Base-by-base conservation (phyloP, 1,284 basidiomycete species). In the Moniliella sp. region DNA sequence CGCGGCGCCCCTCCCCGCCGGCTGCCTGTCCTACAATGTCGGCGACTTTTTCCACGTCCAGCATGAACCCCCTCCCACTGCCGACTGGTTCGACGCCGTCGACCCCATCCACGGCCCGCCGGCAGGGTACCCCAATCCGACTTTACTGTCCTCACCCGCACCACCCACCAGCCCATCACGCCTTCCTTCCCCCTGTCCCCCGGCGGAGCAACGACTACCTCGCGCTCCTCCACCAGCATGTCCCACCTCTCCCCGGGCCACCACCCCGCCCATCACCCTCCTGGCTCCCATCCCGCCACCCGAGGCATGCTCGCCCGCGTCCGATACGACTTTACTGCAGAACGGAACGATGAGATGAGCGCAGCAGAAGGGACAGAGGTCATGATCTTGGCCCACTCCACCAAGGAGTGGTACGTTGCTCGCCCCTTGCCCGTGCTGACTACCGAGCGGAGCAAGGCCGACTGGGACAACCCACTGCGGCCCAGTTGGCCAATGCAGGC, bases 41-140 rank as follows among this genome's bases (percentile, higher is more conserved):
- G 91, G 91, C 41, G 91, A 99, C 65, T 94, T 94, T 64, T 94
- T 93, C 67, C 81, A 94, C 64, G 86, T 97, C 37, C 68, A 81
- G 19, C 72, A 73, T 42, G 81, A 88, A 48, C 30, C 33, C 19
- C n/a, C n/a, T n/a, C 37, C 37, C 13, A 43, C 48, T 7, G 39
- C 52, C 15, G 51, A 62, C 23, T 65, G 64, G 63, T 62, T 62
- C 40, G 62, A 65, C 33, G 64, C 64, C 1, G 54, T 49, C 33
- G 64, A 97, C 59, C 88, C 91, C 11, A 69, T 86, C 48, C 76
- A 78, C 8, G 80, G 81, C 26, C 84, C 3, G 71, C 91, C 37
- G 91, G 91, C 4, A 69, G 86, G 23, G 91, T 97, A 1, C 83
- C 84, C 19, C 74, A 83, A 52, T 78, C 83, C 55, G 67, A 68